phyloP scores from a whole-genome alignment of 306 rosid species.

The Aeschynomene evenia region DNA sequence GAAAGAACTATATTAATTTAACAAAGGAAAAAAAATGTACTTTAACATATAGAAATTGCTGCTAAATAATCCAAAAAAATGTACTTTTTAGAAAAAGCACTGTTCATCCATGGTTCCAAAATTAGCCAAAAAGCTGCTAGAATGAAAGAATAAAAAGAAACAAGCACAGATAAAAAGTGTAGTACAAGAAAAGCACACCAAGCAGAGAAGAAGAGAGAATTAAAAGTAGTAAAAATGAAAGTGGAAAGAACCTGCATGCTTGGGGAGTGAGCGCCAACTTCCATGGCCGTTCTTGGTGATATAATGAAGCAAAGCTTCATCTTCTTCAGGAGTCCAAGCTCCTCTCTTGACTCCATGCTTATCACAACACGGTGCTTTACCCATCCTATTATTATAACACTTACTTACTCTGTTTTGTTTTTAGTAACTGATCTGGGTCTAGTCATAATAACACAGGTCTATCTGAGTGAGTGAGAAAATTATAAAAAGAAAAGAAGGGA shows the following conservation, averaged over 20 bases:
- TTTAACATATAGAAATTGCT: neutral
- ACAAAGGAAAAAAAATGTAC: neutral
- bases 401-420: neutral
- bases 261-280: slow-evolving; percentile 59
- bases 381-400: slow-evolving; percentile 29
- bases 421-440: neutral
- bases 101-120: neutral
- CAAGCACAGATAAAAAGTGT: neutral
- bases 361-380: slow-evolving; percentile 54
- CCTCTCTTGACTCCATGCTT: slow-evolving; percentile 51
- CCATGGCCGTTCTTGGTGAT: slow-evolving; percentile 53
- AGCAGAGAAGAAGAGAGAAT: neutral
- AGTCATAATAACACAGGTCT: neutral
- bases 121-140: neutral
- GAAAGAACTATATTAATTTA: neutral
- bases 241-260: slow-evolving; percentile 43
- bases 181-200: neutral
- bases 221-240: neutral
- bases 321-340: slow-evolving; percentile 63
- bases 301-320: slow-evolving; percentile 42
- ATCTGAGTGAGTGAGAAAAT: neutral
- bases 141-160: neutral
- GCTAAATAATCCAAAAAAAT: neutral
- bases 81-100: neutral
- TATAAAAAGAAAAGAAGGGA: neutral